Percentiles rank a stretch among this genome's conserved stretches.
These are phyloP conservation scores for Cylindrotheca closterium DNA, from an alignment of 108 stramenopile genomes.

Conservation along the genomic window DNA sequence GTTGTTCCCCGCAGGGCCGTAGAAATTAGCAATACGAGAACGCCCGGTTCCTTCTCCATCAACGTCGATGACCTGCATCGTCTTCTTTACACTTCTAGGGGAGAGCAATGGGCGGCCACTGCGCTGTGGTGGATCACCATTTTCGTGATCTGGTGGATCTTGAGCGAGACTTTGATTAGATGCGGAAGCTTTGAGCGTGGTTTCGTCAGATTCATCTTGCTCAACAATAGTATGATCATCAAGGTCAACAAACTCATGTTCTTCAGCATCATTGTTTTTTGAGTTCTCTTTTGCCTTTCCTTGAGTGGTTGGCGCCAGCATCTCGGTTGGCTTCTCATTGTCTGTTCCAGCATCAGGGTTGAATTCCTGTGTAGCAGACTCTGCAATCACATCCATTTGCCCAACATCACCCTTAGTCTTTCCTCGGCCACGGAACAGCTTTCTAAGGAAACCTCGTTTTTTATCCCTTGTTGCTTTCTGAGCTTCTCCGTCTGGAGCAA, in stretches of 20 bases:
- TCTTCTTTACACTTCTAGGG: conserved; percentile 14
- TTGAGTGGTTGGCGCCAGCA: not conserved
- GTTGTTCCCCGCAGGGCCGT: not conserved
- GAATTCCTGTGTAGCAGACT: not conserved
- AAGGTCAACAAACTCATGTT: not conserved
- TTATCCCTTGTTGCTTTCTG: conserved; percentile 2
- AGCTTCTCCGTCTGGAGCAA: no score
- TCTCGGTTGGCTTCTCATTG: not conserved
- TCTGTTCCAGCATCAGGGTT: not conserved
- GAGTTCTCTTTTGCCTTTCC: not conserved
- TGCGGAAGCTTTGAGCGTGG: not conserved
- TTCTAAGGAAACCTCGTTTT: conserved; percentile 41
- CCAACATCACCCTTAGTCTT: conserved; percentile 5
- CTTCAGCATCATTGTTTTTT: not conserved
- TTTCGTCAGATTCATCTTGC: not conserved
- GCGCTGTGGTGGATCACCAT: conserved; percentile 30
- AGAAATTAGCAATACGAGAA: conserved; percentile 28
- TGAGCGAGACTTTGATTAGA: conserved; percentile 4
- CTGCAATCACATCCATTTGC: not conserved
- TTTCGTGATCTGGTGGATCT: conserved; percentile 37
- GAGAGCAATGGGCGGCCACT: conserved; percentile 17
- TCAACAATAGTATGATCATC: not conserved
- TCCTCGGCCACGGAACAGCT: conserved; percentile 28
- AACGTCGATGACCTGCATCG: not conserved
- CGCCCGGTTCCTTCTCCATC: conserved; percentile 19